phyloP scores from a whole-genome alignment of 257 asterid species.

The Penstemon barbatus region DNA sequence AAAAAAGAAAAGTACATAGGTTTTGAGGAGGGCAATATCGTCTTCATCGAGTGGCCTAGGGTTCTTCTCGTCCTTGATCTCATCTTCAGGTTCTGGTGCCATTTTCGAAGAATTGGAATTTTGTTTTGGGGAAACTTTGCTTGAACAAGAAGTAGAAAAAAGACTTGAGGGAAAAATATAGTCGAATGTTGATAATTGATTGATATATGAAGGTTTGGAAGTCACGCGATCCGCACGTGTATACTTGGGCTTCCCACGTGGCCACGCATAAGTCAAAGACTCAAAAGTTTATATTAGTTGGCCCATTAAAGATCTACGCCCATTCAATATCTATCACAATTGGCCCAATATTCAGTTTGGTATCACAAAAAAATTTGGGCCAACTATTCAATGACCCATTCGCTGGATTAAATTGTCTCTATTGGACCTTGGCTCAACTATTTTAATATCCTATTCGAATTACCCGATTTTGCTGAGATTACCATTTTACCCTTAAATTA shows the following conservation, averaged over 20 bases:
- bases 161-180: neutral
- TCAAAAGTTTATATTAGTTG: no score
- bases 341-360: no score
- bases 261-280: no score
- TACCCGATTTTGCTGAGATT: no score
- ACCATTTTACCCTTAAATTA: no score
- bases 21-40: conserved; percentile 91
- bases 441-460: no score
- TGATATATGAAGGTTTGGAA: neutral
- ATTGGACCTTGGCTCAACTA: no score
- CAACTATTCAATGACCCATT: no score
- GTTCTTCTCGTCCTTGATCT: conserved; percentile 93
- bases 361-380: no score
- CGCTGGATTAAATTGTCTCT: no score
- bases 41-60: conserved; percentile 89
- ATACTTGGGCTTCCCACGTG: neutral
- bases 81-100: conserved; percentile 72
- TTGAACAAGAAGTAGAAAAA: conserved; percentile 31
- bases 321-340: no score
- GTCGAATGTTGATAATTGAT: neutral
- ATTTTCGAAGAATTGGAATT: conserved; percentile 13
- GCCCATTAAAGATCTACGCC: no score
- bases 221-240: neutral
- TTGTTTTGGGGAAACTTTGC: conserved; percentile 24
- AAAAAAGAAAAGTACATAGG: conserved; percentile 48